Conservation (phyloP, 176 grass and related monocot genomes). For the Carex myosuroides region DNA sequence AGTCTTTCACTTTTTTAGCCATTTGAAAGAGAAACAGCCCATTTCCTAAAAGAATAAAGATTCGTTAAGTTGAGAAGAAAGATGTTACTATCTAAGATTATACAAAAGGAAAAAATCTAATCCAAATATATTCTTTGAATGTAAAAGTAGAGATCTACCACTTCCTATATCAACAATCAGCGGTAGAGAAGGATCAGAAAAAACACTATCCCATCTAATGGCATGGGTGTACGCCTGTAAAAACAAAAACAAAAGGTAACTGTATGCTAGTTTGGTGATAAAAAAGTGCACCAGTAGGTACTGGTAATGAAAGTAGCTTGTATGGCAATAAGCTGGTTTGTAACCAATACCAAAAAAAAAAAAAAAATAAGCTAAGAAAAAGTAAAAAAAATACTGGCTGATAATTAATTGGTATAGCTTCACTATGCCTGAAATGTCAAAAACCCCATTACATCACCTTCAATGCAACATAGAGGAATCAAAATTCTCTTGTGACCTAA, state of each 20-base stretch:
- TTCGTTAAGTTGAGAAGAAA: neutral
- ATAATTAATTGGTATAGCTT: neutral
- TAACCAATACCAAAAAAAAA: no score
- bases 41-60: slow-evolving; percentile 60
- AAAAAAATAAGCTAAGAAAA: neutral
- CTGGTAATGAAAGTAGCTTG: neutral
- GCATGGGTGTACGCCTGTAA: slow-evolving; percentile 56
- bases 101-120: neutral
- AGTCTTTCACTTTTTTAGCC: slow-evolving; percentile 45
- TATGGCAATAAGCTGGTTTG: neutral
- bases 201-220: slow-evolving; percentile 60
- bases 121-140: neutral
- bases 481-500: neutral
- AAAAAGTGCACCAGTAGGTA: neutral
- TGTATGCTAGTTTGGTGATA: neutral
- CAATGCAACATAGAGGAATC: neutral
- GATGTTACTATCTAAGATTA: neutral
- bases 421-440: neutral
- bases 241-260: slow-evolving; percentile 9
- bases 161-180: slow-evolving; percentile 86
- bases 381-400: neutral
- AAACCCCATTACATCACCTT: neutral
- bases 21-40: slow-evolving; percentile 86
- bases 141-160: slow-evolving; percentile 41
- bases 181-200: slow-evolving; percentile 50